These are phyloP conservation scores for Grosmannia huntii DNA, from an alignment of 2,329 filamentous ascomycete species.

Conservation along the genomic window DNA sequence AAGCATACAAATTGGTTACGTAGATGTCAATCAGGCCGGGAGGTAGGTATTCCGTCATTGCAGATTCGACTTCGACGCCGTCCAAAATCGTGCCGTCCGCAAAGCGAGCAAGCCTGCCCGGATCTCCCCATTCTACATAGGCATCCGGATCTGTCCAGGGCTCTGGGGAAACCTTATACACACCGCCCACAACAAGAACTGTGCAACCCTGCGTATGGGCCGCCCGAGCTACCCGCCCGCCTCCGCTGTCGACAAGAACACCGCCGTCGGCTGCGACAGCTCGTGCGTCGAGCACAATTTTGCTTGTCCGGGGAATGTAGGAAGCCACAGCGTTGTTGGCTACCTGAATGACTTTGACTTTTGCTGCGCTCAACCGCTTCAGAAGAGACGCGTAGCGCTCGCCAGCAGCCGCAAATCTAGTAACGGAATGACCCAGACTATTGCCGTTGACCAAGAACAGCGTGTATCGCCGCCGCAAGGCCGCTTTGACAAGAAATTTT, in stretches of 20 bases:
- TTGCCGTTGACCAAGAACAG: slow-evolving; percentile 53
- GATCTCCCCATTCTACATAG: slow-evolving; percentile 76
- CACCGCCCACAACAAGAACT: slow-evolving; percentile 77
- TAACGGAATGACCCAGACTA: slow-evolving; percentile 17
- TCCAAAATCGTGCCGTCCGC: slow-evolving; percentile 70
- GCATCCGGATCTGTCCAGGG: slow-evolving; percentile 74
- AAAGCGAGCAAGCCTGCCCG: slow-evolving; percentile 63
- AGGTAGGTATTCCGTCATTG: slow-evolving; percentile 70
- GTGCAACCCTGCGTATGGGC: slow-evolving; percentile 72
- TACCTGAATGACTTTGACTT: slow-evolving; percentile 72
- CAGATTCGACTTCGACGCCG: slow-evolving; percentile 64
- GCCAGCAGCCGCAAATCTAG: not conserved
- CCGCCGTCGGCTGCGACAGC: slow-evolving; percentile 82
- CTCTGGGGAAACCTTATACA: slow-evolving; percentile 88
- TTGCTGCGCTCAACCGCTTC: slow-evolving; percentile 65
- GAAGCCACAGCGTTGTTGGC: slow-evolving; percentile 79
- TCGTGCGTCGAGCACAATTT: slow-evolving; percentile 82
- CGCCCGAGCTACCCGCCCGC: slow-evolving; percentile 68
- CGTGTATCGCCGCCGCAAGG: slow-evolving; percentile 82
- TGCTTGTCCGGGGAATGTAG: slow-evolving; percentile 90
- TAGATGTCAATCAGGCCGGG: slow-evolving; percentile 66
- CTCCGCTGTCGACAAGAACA: slow-evolving; percentile 73
- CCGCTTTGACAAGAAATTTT: slow-evolving; percentile 77
- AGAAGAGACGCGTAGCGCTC: slow-evolving; percentile 43
- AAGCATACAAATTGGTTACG: slow-evolving; percentile 58